Conservation (phyloP, 257 asterid genomes). For the Galeopsis tetrahit region DNA sequence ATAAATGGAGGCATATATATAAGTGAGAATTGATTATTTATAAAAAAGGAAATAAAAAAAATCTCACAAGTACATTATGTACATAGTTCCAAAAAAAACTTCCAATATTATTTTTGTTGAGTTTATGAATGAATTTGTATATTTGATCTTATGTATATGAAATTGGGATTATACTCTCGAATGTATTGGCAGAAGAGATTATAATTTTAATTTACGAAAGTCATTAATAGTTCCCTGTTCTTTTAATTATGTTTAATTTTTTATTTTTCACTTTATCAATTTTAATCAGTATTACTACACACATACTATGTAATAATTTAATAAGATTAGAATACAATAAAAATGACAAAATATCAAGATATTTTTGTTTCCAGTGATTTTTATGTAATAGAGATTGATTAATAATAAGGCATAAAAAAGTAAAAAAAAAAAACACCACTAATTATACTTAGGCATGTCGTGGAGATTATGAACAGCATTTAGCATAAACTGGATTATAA, state of each 20-base stretch:
- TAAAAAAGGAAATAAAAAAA: too few species aligned
- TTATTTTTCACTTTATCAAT: neutral
- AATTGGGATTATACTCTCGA: too few species aligned
- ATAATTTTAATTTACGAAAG: too few species aligned
- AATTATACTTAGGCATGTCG: neutral
- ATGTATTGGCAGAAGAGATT: neutral
- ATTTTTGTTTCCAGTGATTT: neutral
- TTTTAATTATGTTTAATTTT: neutral
- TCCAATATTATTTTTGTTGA: neutral
- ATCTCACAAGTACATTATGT: neutral
- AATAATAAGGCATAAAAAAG: neutral
- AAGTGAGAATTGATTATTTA: too few species aligned
- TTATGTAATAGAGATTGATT: neutral
- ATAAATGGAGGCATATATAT: too few species aligned
- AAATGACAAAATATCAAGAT: neutral
- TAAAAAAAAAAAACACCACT: neutral
- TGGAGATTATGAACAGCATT: neutral
- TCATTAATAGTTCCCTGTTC: too few species aligned
- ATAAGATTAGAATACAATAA: too few species aligned
- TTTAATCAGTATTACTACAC: neutral
- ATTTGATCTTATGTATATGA: neutral
- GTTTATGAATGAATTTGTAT: neutral
- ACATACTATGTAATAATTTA: too few species aligned
- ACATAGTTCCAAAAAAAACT: neutral
- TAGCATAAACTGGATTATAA: too few species aligned